Evolutionary conservation across 163 green algal genomes (phyloP).

Genomic region (Dunaliella salina): DNA sequence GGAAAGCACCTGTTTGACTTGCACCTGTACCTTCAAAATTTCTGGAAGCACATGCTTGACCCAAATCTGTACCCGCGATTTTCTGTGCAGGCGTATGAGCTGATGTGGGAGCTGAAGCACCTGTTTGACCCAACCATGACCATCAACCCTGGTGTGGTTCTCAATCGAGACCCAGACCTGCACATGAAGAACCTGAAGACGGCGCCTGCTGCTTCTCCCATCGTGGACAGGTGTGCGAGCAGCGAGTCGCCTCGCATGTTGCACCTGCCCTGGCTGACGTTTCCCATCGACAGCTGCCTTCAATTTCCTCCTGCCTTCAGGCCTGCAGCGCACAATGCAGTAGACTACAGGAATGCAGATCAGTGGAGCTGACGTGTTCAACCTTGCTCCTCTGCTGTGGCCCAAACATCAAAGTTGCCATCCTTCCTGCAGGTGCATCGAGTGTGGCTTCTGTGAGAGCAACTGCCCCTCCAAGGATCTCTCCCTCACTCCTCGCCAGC

Average conservation of each 20-base stretch:
- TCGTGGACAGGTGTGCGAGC: slow-evolving; percentile 66
- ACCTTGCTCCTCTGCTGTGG: too few relatives aligned
- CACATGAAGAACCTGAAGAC: slow-evolving; percentile 82
- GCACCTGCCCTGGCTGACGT: too few relatives aligned
- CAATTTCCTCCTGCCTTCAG: too few relatives aligned
- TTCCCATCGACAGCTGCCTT: too few relatives aligned
- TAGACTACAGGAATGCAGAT: background rate
- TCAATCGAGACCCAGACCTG: slow-evolving; percentile 71
- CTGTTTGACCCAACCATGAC: slow-evolving; percentile 90
- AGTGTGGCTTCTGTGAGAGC: slow-evolving; percentile 97
- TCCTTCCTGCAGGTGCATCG: slow-evolving; percentile 74
- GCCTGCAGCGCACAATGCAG: too few relatives aligned
- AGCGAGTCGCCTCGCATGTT: too few relatives aligned
- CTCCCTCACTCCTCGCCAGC: slow-evolving; percentile 89
- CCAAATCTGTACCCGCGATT: too few relatives aligned
- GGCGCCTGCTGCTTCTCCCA: slow-evolving; percentile 57
- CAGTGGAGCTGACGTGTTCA: background rate
- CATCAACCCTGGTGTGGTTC: slow-evolving; percentile 89
- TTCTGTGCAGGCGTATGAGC: slow-evolving; percentile 68
- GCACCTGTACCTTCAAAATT: too few relatives aligned
- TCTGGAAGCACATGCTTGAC: too few relatives aligned
- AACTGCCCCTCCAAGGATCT: slow-evolving; percentile 90
- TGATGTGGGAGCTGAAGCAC: slow-evolving; percentile 97
- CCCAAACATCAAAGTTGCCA: too few relatives aligned
- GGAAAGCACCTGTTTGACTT: too few relatives aligned